Conservation (phyloP, 225 moss, liverwort and hornwort species). For the Marchantia polymorpha region DNA sequence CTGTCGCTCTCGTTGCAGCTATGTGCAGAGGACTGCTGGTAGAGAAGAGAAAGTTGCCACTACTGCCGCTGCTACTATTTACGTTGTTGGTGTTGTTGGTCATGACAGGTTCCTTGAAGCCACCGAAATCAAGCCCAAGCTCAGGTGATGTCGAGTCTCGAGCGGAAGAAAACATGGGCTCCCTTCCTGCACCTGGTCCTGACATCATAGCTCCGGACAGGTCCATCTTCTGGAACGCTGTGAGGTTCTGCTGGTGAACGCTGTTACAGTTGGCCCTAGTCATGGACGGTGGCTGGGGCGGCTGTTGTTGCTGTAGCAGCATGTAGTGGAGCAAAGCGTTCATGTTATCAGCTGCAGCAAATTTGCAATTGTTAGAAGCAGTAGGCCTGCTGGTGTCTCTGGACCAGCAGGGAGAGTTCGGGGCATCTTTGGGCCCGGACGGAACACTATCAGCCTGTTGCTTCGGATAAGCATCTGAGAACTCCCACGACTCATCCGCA, state of each 20-base stretch:
- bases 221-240: slow-evolving; percentile 19
- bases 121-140: background rate
- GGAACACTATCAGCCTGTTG: background rate
- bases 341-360: slow-evolving; percentile 1
- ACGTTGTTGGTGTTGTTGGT: background rate
- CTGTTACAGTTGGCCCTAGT: background rate
- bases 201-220: background rate
- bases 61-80: background rate
- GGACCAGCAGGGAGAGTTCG: background rate
- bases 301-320: slow-evolving; percentile 10
- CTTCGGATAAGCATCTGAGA: background rate
- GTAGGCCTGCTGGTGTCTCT: slow-evolving; percentile 8
- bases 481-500: background rate
- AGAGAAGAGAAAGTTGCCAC: background rate
- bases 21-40: slow-evolving; percentile 2
- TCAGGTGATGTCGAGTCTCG: background rate
- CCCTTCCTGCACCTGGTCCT: background rate
- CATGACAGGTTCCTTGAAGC: background rate
- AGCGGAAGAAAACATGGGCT: background rate
- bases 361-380: slow-evolving; percentile 13
- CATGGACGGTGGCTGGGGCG: background rate
- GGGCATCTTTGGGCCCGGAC: background rate
- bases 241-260: slow-evolving; percentile 6
- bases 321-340: slow-evolving; percentile 32
- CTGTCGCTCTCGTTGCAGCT: background rate